Base-by-base conservation (phyloP, 257 asterid species). In the Osmanthus fragrans region DNA sequence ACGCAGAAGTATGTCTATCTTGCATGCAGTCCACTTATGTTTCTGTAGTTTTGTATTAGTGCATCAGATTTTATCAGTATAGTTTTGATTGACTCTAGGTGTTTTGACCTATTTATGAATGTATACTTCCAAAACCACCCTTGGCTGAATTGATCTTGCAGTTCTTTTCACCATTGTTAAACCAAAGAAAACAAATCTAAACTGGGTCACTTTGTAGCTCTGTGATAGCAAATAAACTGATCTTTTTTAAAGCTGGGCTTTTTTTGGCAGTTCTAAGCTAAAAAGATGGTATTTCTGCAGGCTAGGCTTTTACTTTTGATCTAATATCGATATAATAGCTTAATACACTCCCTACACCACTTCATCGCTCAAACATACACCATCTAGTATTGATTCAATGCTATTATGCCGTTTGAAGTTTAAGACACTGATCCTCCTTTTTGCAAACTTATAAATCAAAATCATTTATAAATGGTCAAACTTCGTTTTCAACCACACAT, bases 1-100 rank as follows among this genome's bases (percentile, higher is more conserved):
- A 93, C 95, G 3, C 97, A 94, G 80, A 94, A 94, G 98, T 92
- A 94, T 79, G 94, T 33, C 33, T 70, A 72, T 72, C 69, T n/a
- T 74, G 23, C 70, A 79, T 71, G 1, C 23, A 40, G 37, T 9
- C 76, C 64, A 58, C 21, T 21, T 21, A 58, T 58, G 23, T 58
- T 58, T 58, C 27, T n/a, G 30, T 21, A 58, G 10, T 56, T 73
- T 77, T 49, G 23, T 74, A 25, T 76, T 76, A 63, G 60, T 80
- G 76, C 77, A 23, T 74, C 74, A 78, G 45, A 27, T 25, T 60
- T 70, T 70, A 51, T 16, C 23, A 32, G 1, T 60, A 16, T 16
- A 64, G 19, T 66, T 21, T 66, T 37, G 45, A 27, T 5, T 36
- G 64, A 42, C 49, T 63, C 8, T 25, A 13, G 36, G 34, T 11